Percentiles rank a stretch among this genome's conserved stretches.
Conservation (phyloP, 2,329 filamentous ascomycete genomes). For the Fusarium cyanostomum region DNA sequence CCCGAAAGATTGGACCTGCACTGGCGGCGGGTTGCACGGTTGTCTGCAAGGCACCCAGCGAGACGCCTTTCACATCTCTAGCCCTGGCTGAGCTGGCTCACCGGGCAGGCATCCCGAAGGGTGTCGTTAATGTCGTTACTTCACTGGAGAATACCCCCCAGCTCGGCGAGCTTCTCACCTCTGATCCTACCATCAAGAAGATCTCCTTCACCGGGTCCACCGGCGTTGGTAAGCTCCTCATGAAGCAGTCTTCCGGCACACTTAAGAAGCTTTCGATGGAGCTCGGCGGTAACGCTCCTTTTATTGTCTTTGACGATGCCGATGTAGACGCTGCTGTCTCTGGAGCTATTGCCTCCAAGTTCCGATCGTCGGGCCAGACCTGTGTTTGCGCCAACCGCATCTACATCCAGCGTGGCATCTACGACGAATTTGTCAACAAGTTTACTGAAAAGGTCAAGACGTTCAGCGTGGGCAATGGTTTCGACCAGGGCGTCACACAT, state of each 20-base stretch:
- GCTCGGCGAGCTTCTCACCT: constrained; percentile 80
- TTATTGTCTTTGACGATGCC: constrained; percentile 96
- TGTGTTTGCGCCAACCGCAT: constrained; percentile 91
- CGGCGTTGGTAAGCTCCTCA: constrained; percentile 75
- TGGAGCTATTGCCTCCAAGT: constrained; percentile 87
- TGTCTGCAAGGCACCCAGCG: constrained; percentile 88
- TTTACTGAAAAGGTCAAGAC: constrained; percentile 76
- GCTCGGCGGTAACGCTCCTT: constrained; percentile 92
- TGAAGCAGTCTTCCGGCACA: constrained; percentile 87
- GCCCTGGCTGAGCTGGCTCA: constrained; percentile 87
- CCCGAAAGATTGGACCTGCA: constrained; percentile 74
- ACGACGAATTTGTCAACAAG: constrained; percentile 75
- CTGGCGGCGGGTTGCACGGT: constrained; percentile 96
- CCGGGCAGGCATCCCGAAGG: constrained; percentile 87
- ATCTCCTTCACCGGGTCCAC: constrained; percentile 93
- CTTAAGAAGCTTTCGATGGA: constrained; percentile 88
- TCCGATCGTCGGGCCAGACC: constrained; percentile 94
- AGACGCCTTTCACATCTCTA: constrained; percentile 91
- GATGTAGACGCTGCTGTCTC: constrained; percentile 86
- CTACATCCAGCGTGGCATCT: constrained; percentile 80
- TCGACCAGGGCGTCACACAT: constrained; percentile 75
- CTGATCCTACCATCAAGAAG: constrained; percentile 78
- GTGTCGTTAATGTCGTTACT: constrained; percentile 90
- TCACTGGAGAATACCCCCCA: constrained; percentile 80
- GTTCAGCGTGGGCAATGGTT: constrained; percentile 82